Percentiles rank a stretch among this genome's conserved stretches.
Conservation (phyloP, 345 rosid species). For the Citrus sp. region DNA sequence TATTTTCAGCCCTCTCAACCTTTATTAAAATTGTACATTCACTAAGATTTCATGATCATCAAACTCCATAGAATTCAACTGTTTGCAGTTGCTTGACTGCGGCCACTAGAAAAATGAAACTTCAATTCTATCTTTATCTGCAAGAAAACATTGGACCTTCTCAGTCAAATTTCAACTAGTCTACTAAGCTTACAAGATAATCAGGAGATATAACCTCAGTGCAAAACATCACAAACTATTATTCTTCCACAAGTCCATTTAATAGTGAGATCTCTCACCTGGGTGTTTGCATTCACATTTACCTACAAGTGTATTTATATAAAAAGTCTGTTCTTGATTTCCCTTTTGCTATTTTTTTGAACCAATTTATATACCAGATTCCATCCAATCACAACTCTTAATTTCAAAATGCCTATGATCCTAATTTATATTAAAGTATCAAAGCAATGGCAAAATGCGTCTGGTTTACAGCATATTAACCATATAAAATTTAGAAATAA, state of each 20-base stretch:
- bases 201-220: neutral
- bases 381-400: neutral
- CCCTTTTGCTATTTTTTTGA: neutral
- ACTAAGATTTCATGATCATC: neutral
- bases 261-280: neutral
- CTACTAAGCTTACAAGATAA: neutral
- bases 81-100: neutral
- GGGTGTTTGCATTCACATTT: neutral
- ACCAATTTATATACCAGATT: neutral
- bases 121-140: neutral
- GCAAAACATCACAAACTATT: neutral
- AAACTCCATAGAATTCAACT: neutral
- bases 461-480: too few species aligned
- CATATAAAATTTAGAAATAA: neutral
- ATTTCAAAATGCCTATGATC: neutral
- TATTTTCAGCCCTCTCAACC: neutral
- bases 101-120: neutral
- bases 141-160: neutral
- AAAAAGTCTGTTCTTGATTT: neutral
- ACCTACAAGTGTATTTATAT: neutral
- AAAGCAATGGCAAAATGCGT: too few species aligned
- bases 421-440: too few species aligned
- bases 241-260: neutral
- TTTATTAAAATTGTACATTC: neutral
- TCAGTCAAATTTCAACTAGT: neutral